phyloP scores from a whole-genome alignment of 1,139 yeast genomes.

The Geotrichum candidum region DNA sequence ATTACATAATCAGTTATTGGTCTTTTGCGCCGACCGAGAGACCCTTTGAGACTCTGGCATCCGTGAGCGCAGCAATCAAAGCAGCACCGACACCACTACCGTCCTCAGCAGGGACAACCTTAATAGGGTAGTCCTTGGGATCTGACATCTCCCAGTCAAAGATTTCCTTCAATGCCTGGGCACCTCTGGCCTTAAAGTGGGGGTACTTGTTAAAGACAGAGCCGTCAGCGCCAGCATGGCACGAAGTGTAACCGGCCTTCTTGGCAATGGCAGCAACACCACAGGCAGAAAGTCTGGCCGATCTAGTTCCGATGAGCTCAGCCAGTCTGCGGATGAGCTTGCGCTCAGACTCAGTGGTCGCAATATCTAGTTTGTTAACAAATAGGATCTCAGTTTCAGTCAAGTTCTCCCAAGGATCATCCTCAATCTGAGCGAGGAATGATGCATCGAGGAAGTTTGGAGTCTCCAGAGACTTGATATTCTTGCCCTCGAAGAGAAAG shows the following conservation, averaged over 20 bases:
- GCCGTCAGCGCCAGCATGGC: constrained; percentile 96
- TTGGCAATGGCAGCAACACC: constrained; percentile 93
- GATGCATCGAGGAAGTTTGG: constrained; percentile 83
- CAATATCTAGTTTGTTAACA: constrained; percentile 50
- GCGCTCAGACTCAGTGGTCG: constrained; percentile 73
- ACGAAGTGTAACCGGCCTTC: constrained; percentile 71
- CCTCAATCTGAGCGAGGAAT: constrained; percentile 78
- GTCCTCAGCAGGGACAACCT: constrained; percentile 88
- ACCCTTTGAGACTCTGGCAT: constrained; percentile 64
- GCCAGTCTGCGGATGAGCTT: constrained; percentile 76
- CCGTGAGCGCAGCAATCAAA: constrained; percentile 88
- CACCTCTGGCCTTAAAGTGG: constrained; percentile 82
- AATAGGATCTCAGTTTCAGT: constrained; percentile 68
- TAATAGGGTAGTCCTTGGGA: constrained; percentile 64
- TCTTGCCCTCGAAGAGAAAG: constrained; percentile 63
- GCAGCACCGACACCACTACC: constrained; percentile 99
- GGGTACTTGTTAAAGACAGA: constrained; percentile 94
- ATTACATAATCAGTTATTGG: neutral
- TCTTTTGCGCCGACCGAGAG: constrained; percentile 59
- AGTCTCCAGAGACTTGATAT: constrained; percentile 50
- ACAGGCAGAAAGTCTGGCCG: constrained; percentile 88
- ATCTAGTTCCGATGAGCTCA: constrained; percentile 83
- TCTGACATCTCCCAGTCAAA: constrained; percentile 63
- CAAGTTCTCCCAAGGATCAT: constrained; percentile 84
- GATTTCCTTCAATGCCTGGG: constrained; percentile 80